Base-by-base conservation (phyloP, 306 rosid species). In the Acacia melanoxylon region DNA sequence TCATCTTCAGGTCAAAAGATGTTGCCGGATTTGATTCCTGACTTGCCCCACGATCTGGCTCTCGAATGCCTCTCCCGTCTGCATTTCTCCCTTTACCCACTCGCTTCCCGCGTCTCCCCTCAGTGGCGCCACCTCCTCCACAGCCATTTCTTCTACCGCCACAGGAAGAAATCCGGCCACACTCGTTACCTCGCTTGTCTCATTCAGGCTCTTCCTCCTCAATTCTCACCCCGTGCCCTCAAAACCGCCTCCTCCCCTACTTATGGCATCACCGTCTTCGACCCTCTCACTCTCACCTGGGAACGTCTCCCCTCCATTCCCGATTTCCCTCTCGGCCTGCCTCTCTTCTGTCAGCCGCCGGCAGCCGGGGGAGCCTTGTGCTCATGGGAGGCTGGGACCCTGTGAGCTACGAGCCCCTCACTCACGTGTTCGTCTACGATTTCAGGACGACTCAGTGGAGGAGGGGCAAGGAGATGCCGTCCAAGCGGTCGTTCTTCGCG, bases 331-430 rank as follows among this genome's bases (percentile, higher is more conserved):
- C 2, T 12, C 13, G 91, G 91, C 46, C 27, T 88, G 41, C 91
- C 91, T 0, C 72, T 83, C 46, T 88, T 88, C 74, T 88, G 84
- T 72, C 91, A 88, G 6, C 72, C 37, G 79, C 82, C 0, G 66
- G 85, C 75, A 80, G 78, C 59, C 89, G 78, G 6, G 89, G 80
- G n/a, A 85, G 71, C 33, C 82, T 88, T 1, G 87, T 88, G n/a
- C 73, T 83, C 13, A 78, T 88, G 86, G 91, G 91, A 1, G 91
- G 91, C 20, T 88, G 91, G 91, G 80, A 88, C 82, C 91, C 91
- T 0, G 17, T 15, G 25, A 83, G 62, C 8, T 88, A 83, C 48
- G 82, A 74, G 35, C 89, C 89, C 7, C 11, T 85, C 2, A 74
- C 72, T 0, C 75, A 82, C 9, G 66, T 88, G 11, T 85, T 83